phyloP scores from a whole-genome alignment of 768 basidiomycete species.

The Suillus occidentalis region DNA sequence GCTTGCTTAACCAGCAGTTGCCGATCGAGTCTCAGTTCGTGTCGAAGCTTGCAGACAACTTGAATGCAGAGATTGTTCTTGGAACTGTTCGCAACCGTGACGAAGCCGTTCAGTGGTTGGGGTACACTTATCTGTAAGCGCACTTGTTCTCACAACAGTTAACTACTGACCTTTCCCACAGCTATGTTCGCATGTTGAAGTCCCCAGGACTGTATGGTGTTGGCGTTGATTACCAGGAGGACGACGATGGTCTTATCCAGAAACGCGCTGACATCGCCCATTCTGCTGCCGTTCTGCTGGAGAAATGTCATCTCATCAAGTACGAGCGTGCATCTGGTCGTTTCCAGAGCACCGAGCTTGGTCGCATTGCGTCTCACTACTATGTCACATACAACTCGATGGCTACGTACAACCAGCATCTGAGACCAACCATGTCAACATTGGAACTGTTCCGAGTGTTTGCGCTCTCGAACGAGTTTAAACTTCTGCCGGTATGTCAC shows the following conservation, averaged over 20 bases:
- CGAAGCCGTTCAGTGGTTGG: slow-evolving; percentile 96
- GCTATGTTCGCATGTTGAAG: slow-evolving; percentile 94
- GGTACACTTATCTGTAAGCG: slow-evolving; percentile 88
- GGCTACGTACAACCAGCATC: slow-evolving; percentile 94
- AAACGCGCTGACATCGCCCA: slow-evolving; percentile 94
- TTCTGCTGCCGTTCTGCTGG: slow-evolving; percentile 88
- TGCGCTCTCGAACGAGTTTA: slow-evolving; percentile 94
- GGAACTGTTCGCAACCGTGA: slow-evolving; percentile 94
- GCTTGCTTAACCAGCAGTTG: slow-evolving; percentile 93
- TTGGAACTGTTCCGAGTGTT: slow-evolving; percentile 96
- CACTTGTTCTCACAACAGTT: slow-evolving; percentile 2
- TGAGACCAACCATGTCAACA: slow-evolving; percentile 81
- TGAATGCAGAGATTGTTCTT: slow-evolving; percentile 96
- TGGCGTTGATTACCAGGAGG: slow-evolving; percentile 87
- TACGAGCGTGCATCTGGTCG: slow-evolving; percentile 87
- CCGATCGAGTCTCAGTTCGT: slow-evolving; percentile 98
- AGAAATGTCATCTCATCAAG: slow-evolving; percentile 92
- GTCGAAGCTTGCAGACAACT: slow-evolving; percentile 86
- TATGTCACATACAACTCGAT: slow-evolving; percentile 96
- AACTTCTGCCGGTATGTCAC: slow-evolving; percentile 68
- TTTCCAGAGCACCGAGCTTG: slow-evolving; percentile 92
- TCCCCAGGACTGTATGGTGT: slow-evolving; percentile 87
- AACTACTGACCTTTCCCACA: slow-evolving; percentile 10
- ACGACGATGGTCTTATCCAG: slow-evolving; percentile 79
- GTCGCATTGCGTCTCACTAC: slow-evolving; percentile 92